Percentiles rank a stretch among this genome's conserved stretches.
phyloP scores from a whole-genome alignment of 2,329 filamentous ascomycete genomes.

The Harringtonia lauricola region DNA sequence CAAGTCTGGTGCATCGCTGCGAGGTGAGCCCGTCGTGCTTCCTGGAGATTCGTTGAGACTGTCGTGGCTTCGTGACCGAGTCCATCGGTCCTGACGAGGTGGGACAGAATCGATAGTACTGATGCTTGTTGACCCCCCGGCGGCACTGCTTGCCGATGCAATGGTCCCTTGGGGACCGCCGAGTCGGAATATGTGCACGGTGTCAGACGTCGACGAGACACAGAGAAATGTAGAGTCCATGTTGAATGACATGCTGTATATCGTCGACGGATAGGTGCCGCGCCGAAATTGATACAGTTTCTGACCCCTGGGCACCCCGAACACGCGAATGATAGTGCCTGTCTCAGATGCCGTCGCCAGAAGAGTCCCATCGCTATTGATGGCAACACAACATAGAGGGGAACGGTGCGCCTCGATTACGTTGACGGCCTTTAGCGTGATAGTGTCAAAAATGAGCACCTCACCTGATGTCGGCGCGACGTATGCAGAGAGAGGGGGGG shows the following conservation, averaged over 20 bases:
- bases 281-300: conserved; percentile 95
- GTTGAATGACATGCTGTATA: conserved; percentile 99
- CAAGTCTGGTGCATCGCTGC: conserved; percentile 34
- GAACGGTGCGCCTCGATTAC: conserved; percentile 92
- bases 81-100: conserved; percentile 38
- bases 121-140: conserved; percentile 12
- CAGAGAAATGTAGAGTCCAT: conserved; percentile 84
- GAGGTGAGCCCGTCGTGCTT: conserved; percentile 31
- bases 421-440: conserved; percentile 84
- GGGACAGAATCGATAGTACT: conserved; percentile 24
- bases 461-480: conserved; percentile 80
- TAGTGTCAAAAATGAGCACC: conserved; percentile 83
- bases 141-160: not conserved
- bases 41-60: conserved; percentile 41
- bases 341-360: conserved; percentile 95
- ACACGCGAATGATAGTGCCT: conserved; percentile 93
- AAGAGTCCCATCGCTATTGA: conserved; percentile 86
- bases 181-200: conserved; percentile 90
- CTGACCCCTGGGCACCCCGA: conserved; percentile 79
- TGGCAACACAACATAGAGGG: conserved; percentile 76
- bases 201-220: conserved; percentile 92
- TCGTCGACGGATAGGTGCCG: conserved; percentile 88
- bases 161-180: conserved; percentile 30
- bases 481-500: conserved; percentile 69
- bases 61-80: conserved; percentile 41